These are phyloP conservation scores for Xylaria sp. DNA, from an alignment of 2,329 filamentous ascomycete genomes.

Conservation along the genomic window DNA sequence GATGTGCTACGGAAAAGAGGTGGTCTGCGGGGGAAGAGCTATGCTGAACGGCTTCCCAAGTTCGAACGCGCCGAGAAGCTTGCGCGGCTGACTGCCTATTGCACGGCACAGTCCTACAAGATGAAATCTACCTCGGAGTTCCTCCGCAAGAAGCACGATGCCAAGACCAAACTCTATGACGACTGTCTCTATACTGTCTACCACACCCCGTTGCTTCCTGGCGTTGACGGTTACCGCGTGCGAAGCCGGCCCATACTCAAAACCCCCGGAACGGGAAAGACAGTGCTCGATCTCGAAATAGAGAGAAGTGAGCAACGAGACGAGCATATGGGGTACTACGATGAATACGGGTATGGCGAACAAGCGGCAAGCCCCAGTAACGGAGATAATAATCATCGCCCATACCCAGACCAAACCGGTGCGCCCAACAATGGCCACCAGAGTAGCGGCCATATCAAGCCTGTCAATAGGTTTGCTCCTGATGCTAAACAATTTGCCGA, in stretches of 20 bases:
- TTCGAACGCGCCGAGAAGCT: slow-evolving; percentile 86
- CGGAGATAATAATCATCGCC: slow-evolving; percentile 42
- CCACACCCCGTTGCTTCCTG: slow-evolving; percentile 87
- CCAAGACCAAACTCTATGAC: slow-evolving; percentile 95
- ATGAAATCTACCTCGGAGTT: slow-evolving; percentile 90
- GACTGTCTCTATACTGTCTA: slow-evolving; percentile 98
- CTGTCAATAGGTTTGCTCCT: slow-evolving; percentile 70
- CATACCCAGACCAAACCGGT: slow-evolving; percentile 33
- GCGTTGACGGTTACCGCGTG: slow-evolving; percentile 86
- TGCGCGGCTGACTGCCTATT: slow-evolving; percentile 92
- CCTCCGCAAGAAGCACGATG: slow-evolving; percentile 85
- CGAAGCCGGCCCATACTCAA: slow-evolving; percentile 92
- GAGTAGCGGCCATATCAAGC: slow-evolving; percentile 49
- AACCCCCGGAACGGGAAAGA: slow-evolving; percentile 88
- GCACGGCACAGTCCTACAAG: slow-evolving; percentile 93
- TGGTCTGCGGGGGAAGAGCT: slow-evolving; percentile 80
- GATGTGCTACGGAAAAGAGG: slow-evolving; percentile 72
- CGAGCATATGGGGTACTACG: slow-evolving; percentile 91
- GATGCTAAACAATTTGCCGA: slow-evolving; percentile 86
- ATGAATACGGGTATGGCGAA: slow-evolving; percentile 73
- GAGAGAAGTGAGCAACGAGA: slow-evolving; percentile 90
- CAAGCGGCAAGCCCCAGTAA: slow-evolving; percentile 46
- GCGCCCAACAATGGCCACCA: slow-evolving; percentile 19
- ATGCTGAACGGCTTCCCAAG: slow-evolving; percentile 93
- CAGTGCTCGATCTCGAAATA: slow-evolving; percentile 92